Base-by-base conservation (phyloP, 805 yeast genomes). In the Candida odintsovae region DNA sequence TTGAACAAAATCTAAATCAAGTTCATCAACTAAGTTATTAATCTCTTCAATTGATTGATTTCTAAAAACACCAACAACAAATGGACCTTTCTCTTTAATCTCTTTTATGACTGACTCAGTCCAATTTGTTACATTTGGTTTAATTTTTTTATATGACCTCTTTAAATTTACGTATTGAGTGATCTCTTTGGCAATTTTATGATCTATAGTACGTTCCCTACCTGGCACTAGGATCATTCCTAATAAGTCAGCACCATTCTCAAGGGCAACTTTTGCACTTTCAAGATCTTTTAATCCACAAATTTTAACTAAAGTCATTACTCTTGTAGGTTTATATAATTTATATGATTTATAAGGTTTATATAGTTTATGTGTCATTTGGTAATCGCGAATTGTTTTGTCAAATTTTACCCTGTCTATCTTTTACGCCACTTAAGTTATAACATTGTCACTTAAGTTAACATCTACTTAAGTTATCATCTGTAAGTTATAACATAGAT, bases 171-270 rank as follows among this genome's bases (percentile, higher is more conserved):
- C 73, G 23, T 69, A 39, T 4, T 46, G 43, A 2, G 79, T 68
- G 9, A 86, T 79, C 21, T 62, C 57, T 39, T 50, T 54, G 0
- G 89, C 90, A 3, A 62, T 62, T 1, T 54, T 67, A 1, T 61
- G 57, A 23, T 70, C 69, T 2, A 89, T 76, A 0, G 96, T 87
- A 45, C 99, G 75, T 35, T 77, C 75, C 47, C 96, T 69, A 20
- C 76, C 76, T 0, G 97, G 98, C 2, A 90, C 98, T 61, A 94
- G 63, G 25, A 94, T 94, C 54, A 87, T 78, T 1, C 99, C 99
- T 2, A 92, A 57, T 37, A 88, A 63, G 52, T 85, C 78, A 0
- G 97, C 90, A 0, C 95, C 95, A 7, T 70, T 51, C 0, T 75
- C 77, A 0, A 90, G 66, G 0, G 97, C 97, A 6, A 56, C 58